Evolutionary conservation across 2,329 filamentous ascomycete genomes (phyloP), one percentile per base, ranked within the genome.

Genomic region (Penicillium sp.): DNA sequence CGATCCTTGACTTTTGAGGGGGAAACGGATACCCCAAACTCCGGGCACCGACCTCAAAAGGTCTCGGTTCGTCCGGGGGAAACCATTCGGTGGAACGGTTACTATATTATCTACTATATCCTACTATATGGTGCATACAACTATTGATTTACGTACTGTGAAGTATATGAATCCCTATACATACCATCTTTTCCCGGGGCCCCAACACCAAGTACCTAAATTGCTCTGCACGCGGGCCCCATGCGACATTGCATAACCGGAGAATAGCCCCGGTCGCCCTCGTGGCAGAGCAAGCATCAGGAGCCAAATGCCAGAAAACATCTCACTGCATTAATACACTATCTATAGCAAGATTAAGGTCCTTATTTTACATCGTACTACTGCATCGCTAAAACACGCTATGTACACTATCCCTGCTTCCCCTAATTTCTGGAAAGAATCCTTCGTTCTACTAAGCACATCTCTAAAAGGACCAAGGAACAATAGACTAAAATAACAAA

Each of bases 391-490:
- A 48, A 54, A 54, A 53, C 50, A 33, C 46, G 45, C 45, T 33
- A 49, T 52, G 24, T 28, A 39, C 46, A 43, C 19, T 19, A 52
- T 45, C 49, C 31, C 40, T 44, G 22, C 34, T 34, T 35, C 40
- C 17, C 44, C 45, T 17, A 31, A 31, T 40, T 53, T 53, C 51
- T 48, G 35, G 51, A 54, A 53, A 39, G 17, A 50, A 40, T 53
- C 50, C 41, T 46, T 48, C 37, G 43, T 53, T 48, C 43, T 48
- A 37, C 47, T 43, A 35, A 32, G 35, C 37, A 29, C 33, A 45
- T 45, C 48, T 31, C 35, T 15, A 26, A 45, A 49, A 34, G 7
- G n/a, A 45, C 15, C n/a, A 21, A 47, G 37, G 45, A 43, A 34
- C 29, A 43, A 34, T 28, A 43, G n/a, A 42, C 28, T 43, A 33